Evolutionary conservation across 495 filamentous ascomycete genomes (phyloP).

Genomic region (Daldinia bambusicola): DNA sequence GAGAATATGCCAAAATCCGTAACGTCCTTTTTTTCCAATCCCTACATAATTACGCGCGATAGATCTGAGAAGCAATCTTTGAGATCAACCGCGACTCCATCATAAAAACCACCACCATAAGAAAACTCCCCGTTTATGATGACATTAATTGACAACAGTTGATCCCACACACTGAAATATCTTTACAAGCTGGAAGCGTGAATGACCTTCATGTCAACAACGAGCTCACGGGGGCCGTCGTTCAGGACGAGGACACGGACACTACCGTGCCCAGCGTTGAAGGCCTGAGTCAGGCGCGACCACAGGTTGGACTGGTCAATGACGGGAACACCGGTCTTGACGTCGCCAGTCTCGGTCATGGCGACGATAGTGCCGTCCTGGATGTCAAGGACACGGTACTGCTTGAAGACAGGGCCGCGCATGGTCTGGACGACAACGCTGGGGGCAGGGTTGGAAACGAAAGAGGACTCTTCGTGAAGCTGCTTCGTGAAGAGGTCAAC

Average conservation of each 20-base stretch:
- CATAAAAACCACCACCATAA: constrained; percentile 38
- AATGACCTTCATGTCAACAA: constrained; percentile 98
- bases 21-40: constrained; percentile 46
- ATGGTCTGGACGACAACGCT: constrained; percentile 99
- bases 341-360: constrained; percentile 78
- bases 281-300: constrained; percentile 81
- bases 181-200: constrained; percentile 72
- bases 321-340: constrained; percentile 95
- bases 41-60: constrained; percentile 44
- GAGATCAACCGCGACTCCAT: constrained; percentile 46
- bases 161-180: constrained; percentile 38
- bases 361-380: constrained; percentile 76
- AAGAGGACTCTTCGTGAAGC: constrained; percentile 98
- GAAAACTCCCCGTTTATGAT: constrained; percentile 32
- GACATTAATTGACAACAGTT: constrained; percentile 38
- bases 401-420: constrained; percentile 99
- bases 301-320: constrained; percentile 92
- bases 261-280: constrained; percentile 90
- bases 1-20: constrained; percentile 47
- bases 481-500: constrained; percentile 98
- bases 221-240: constrained; percentile 92
- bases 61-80: constrained; percentile 44
- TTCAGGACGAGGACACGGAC: constrained; percentile 96
- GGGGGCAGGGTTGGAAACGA: constrained; percentile 95
- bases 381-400: constrained; percentile 99